phyloP scores from a whole-genome alignment of 371 early-diverging fungal species.

The Lichtheimia corymbifera region DNA sequence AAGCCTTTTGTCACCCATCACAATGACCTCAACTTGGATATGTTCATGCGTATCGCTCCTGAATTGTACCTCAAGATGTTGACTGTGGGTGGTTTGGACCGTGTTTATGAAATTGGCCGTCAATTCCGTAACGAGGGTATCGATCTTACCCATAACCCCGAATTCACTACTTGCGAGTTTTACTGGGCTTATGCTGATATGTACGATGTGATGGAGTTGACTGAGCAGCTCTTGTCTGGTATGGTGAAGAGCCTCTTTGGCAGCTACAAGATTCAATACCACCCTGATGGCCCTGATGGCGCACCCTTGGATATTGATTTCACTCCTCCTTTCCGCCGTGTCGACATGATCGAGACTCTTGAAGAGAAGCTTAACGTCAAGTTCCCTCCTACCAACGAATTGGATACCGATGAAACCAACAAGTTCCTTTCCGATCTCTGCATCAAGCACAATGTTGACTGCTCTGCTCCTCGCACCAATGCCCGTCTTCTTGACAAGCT shows the following conservation, averaged over 20 bases:
- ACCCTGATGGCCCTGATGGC: slow-evolving; percentile 88
- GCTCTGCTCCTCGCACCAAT: slow-evolving; percentile 93
- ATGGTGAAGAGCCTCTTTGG: slow-evolving; percentile 94
- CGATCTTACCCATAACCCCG: slow-evolving; percentile 99
- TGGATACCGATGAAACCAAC: slow-evolving; percentile 82
- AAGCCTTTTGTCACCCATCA: slow-evolving; percentile 99
- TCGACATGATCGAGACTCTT: slow-evolving; percentile 94
- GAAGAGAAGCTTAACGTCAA: slow-evolving; percentile 88
- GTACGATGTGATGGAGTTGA: slow-evolving; percentile 95
- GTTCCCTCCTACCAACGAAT: slow-evolving; percentile 87
- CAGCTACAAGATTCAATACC: slow-evolving; percentile 87
- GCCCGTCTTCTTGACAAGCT: slow-evolving; percentile 98
- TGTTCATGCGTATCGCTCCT: slow-evolving; percentile 99
- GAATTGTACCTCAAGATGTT: slow-evolving; percentile 98
- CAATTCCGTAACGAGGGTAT: slow-evolving; percentile 99
- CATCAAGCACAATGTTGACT: slow-evolving; percentile 90
- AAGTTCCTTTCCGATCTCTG: slow-evolving; percentile 92
- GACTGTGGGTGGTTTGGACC: slow-evolving; percentile 98
- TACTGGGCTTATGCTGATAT: slow-evolving; percentile 99
- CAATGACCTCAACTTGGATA: slow-evolving; percentile 98
- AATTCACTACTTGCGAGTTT: slow-evolving; percentile 99
- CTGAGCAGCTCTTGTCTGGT: slow-evolving; percentile 90
- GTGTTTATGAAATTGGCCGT: slow-evolving; percentile 99
- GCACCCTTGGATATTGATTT: slow-evolving; percentile 90
- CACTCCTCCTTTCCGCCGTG: slow-evolving; percentile 95